Conservation (phyloP, 2,329 filamentous ascomycete genomes). For the Fusarium guadeloupense region DNA sequence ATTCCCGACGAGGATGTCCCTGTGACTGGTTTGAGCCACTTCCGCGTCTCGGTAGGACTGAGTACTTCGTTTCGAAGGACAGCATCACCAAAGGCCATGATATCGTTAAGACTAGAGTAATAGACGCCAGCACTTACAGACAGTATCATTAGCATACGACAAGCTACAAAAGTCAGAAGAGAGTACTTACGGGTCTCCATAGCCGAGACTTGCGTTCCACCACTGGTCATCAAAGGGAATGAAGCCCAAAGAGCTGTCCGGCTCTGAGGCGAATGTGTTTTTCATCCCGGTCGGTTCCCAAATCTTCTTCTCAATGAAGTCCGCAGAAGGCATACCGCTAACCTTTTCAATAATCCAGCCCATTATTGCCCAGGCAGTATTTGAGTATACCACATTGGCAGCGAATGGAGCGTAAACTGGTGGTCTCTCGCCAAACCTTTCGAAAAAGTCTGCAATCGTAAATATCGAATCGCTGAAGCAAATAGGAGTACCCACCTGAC, state of each 20-base stretch:
- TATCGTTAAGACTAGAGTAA: conserved; percentile 8
- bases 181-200: conserved; percentile 5
- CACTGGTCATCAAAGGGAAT: conserved; percentile 4
- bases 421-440: conserved; percentile 8
- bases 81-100: conserved; percentile 11
- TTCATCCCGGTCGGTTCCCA: conserved; percentile 14
- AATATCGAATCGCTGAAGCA: rapidly evolving
- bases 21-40: conserved; percentile 16
- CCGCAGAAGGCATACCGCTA: conserved; percentile 4
- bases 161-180: rapidly evolving
- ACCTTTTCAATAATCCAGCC: conserved; percentile 15
- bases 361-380: background rate
- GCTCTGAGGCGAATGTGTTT: background rate
- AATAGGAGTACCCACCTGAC: background rate
- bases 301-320: conserved; percentile 13
- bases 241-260: conserved; percentile 8
- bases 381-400: conserved; percentile 8
- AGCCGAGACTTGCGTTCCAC: conserved; percentile 24
- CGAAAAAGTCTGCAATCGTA: background rate
- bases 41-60: background rate
- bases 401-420: conserved; percentile 6
- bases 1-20: conserved; percentile 7
- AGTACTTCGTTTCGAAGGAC: background rate
- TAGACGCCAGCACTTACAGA: conserved; percentile 4
- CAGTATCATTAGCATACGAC: rapidly evolving